Conservation (phyloP, 2,329 filamentous ascomycete genomes). For the Calonectria ilicicola region DNA sequence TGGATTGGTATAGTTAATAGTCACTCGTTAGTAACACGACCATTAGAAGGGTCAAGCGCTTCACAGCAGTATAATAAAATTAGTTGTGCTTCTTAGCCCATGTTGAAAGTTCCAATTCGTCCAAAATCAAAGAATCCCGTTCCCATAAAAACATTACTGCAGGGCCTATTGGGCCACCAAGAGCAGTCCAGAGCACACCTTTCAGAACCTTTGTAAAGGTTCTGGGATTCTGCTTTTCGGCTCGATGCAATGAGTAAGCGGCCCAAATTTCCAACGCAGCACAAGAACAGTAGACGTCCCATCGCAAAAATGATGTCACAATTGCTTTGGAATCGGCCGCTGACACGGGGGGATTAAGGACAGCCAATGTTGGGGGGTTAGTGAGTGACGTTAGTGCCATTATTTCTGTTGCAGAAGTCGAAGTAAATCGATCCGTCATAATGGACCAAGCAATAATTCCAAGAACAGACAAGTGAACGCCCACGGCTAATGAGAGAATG, state of each 20-base stretch:
- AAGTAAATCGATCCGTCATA: conserved; percentile 13
- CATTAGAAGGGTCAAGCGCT: background rate
- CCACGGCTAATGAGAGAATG: background rate
- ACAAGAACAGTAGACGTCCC: conserved; percentile 38
- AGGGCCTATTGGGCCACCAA: conserved; percentile 33
- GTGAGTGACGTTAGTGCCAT: conserved; percentile 29
- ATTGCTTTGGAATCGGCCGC: conserved; percentile 20
- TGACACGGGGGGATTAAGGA: conserved; percentile 24
- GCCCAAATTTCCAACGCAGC: conserved; percentile 32
- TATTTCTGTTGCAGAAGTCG: conserved; percentile 26
- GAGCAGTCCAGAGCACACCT: background rate
- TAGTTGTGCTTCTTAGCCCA: conserved; percentile 15
- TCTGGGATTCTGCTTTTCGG: background rate
- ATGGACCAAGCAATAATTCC: conserved; percentile 18
- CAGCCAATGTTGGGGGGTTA: conserved; percentile 26
- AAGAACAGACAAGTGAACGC: conserved; percentile 23
- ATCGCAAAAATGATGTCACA: conserved; percentile 35
- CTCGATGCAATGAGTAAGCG: conserved; percentile 21
- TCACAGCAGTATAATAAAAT: background rate
- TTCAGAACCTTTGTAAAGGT: background rate
- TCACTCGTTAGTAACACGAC: background rate
- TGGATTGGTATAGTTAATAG: background rate
- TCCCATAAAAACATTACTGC: conserved; percentile 33
- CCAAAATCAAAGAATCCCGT: conserved; percentile 25
- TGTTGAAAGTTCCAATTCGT: background rate